These are phyloP conservation scores for Pleodorina starrii DNA, from an alignment of 139 green algal genomes.

Conservation along the genomic window DNA sequence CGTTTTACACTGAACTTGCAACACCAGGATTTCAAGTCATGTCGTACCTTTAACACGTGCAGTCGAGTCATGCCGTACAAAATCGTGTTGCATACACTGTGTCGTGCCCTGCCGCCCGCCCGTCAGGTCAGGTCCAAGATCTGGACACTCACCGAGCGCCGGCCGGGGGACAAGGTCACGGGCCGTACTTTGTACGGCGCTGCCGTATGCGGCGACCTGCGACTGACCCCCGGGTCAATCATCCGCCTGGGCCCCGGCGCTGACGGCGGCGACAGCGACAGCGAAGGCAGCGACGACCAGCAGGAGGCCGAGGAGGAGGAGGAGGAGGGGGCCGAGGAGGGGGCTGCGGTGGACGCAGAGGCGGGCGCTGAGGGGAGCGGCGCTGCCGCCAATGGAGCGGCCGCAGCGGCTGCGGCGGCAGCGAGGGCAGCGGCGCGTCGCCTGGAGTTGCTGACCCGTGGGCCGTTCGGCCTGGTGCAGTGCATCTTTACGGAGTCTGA, in stretches of 20 bases:
- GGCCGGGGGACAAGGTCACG: neutral
- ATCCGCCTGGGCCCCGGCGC: neutral
- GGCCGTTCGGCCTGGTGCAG: conserved; percentile 77
- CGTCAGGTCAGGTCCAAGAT: neutral
- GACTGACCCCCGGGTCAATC: conserved; percentile 20
- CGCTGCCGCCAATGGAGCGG: conserved; percentile 31
- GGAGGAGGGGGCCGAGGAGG: conserved; percentile 80
- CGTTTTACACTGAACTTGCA: no score
- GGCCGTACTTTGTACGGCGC: conserved; percentile 41
- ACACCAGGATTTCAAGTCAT: no score
- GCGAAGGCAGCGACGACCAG: conserved; percentile 37
- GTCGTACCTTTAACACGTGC: no score
- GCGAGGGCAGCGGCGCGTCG: neutral
- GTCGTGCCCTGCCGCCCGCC: no score
- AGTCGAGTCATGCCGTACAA: no score
- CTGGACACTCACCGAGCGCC: conserved; percentile 6
- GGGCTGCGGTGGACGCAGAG: no score
- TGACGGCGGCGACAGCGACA: neutral
- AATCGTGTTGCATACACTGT: no score
- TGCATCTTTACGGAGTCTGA: conserved; percentile 78
- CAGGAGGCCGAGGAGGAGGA: conserved; percentile 80
- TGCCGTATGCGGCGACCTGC: neutral
- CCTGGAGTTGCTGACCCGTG: conserved; percentile 26
- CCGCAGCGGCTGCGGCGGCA: conserved; percentile 16
- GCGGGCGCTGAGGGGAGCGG: no score